Percentiles rank a stretch among this genome's conserved stretches.
Conservation (phyloP, 2,329 filamentous ascomycete species). For the Fusarium luffae region DNA sequence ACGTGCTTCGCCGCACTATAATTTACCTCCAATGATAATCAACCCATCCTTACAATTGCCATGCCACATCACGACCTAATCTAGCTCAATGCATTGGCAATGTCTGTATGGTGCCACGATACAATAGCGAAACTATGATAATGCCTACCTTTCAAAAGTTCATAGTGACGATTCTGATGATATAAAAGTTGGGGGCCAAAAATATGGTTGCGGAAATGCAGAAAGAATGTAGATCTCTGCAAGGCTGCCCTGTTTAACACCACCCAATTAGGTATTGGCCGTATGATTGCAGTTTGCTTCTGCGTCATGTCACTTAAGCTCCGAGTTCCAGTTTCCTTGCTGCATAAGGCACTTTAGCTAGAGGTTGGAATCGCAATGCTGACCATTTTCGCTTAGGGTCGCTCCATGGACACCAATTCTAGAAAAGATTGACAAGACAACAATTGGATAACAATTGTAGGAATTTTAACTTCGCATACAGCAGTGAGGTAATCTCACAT, state of each 20-base stretch:
- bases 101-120: slow-evolving; percentile 17
- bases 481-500: neutral
- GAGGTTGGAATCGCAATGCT: neutral
- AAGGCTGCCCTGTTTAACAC: slow-evolving; percentile 52
- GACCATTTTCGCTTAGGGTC: neutral
- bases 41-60: slow-evolving; percentile 46
- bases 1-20: neutral
- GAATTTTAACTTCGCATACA: neutral
- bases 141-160: neutral
- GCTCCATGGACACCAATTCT: neutral
- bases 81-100: slow-evolving; percentile 5
- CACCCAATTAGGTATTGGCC: slow-evolving; percentile 52
- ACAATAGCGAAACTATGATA: slow-evolving; percentile 57
- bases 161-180: slow-evolving; percentile 50
- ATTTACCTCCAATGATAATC: neutral
- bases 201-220: slow-evolving; percentile 48
- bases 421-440: neutral
- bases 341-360: neutral
- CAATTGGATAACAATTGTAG: neutral
- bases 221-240: slow-evolving; percentile 73
- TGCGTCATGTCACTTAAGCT: slow-evolving; percentile 4
- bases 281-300: slow-evolving; percentile 45
- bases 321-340: neutral
- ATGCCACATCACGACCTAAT: slow-evolving; percentile 67
- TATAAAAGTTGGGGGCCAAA: slow-evolving; percentile 11